Evolutionary conservation across 106 monocot species (phyloP), one percentile per base, ranked within the genome.

Genomic region (Alisma plantagoaquatica): DNA sequence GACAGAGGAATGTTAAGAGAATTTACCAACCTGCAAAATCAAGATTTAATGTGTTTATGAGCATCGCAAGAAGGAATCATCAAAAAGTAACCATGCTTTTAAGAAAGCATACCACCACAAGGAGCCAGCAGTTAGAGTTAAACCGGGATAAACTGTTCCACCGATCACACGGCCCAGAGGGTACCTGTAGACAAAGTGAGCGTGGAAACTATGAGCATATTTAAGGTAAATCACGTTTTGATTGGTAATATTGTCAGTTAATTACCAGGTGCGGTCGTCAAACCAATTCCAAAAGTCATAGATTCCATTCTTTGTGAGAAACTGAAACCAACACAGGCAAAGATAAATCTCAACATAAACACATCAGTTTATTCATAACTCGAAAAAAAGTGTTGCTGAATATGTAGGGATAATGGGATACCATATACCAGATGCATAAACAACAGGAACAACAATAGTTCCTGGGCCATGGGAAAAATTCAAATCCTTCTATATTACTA

Each of bases 241-340:
- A 29, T 12, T 17, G 17, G 4, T 10, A 23, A 31, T 28, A 8
- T 43, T 46, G 16, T 48, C 27, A 6, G 14, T 38, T 38, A 14
- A 32, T 23, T 88, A 96, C 94, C 94, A 96, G 24, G 94, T 96
- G 41, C 84, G 76, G 61, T 96, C 94, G 62, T 96, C 94, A 81
- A 96, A 96, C 94, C 94, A 96, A 63, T 96, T 96, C 94, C 94
- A 96, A 49, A 96, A 96, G 44, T 96, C 94, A 42, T 96, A 88
- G 49, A 96, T 88, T 67, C 94, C 94, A 73, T 88, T 84, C 81
- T 96, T 96, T 10, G 84, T 73, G 22, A 96, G 75, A 78, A 80
- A 96, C 87, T 94, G 77, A 66, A 77, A 73, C 2, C 33, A 22
- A 29, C 11, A 53, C 61, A 68, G n/a, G n/a, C n/a, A n/a, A n/a